Base-by-base conservation (phyloP, 768 basidiomycete species). In the Serpula lacrymans region DNA sequence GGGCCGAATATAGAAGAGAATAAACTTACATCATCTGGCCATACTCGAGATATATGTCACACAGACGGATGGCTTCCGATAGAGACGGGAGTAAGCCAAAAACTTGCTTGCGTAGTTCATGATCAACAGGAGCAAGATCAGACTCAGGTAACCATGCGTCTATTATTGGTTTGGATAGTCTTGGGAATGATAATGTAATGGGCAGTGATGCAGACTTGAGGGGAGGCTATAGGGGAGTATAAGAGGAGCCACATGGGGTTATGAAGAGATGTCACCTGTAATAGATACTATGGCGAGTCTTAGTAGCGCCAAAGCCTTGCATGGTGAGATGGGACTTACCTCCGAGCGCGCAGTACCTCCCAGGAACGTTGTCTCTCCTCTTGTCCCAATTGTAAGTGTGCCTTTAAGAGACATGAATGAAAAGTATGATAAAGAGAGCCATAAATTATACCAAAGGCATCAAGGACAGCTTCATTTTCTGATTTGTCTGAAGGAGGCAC, bases 331-430 rank as follows among this genome's bases (percentile, higher is more conserved):
- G 46, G 23, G 9, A 51, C 73, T 37, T 48, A 84, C 83, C 70
- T 87, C 84, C 17, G 80, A 70, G 26, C 82, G 75, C 5, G 85
- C 79, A 0, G 82, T 86, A 42, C 72, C 70, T 13, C 85, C 82
- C 42, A 80, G 67, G 54, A 80, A 83, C 25, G 60, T 70, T 1
- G 73, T 68, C 46, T 77, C 76, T 0, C 78, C 79, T 34, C 72
- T 57, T 17, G 69, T 55, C n/a, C 72, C 77, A 18, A 84, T 67
- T 3, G 71, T 72, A 37, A 84, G 60, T 7, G 81, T 82, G 13
- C 80, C 80, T 79, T 9, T 10, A 33, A 34, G 38, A 36, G 37
- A 17, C 9, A 25, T n/a, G 43, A 29, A 26, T 31, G 5, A 17
- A 35, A 28, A 27, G 16, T 31, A 37, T 17, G 26, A n/a, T 31